These are phyloP conservation scores for Discostella pseudostelligera DNA, from an alignment of 108 stramenopile species.

Conservation along the genomic window DNA sequence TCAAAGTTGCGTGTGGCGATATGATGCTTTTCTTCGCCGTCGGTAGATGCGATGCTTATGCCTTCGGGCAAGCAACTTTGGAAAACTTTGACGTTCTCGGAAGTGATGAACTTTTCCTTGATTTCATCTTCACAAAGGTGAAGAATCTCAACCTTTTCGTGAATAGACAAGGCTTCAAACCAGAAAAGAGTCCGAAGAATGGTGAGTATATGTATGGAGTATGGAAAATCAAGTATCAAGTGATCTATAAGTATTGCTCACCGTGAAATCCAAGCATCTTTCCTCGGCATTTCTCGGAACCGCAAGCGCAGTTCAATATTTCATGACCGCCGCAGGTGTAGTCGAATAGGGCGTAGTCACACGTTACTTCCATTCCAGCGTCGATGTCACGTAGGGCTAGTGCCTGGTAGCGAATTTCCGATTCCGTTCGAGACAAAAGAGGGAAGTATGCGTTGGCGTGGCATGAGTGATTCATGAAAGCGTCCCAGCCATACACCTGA, in stretches of 20 bases:
- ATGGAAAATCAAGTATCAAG: too few relatives aligned
- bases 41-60: slow-evolving; percentile 13
- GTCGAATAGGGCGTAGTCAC: slow-evolving; percentile 43
- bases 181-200: background rate
- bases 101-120: slow-evolving; percentile 30
- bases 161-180: slow-evolving; percentile 13
- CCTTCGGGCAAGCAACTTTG: slow-evolving; percentile 23
- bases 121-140: slow-evolving; percentile 24
- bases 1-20: slow-evolving; percentile 22
- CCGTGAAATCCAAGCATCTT: slow-evolving; percentile 38
- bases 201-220: too few relatives aligned
- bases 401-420: slow-evolving; percentile 29
- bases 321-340: slow-evolving; percentile 30
- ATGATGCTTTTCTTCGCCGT: slow-evolving; percentile 19
- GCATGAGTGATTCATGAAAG: slow-evolving; percentile 43
- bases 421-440: slow-evolving; percentile 10
- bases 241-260: background rate
- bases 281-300: slow-evolving; percentile 28
- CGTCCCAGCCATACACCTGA: slow-evolving; percentile 42
- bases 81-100: slow-evolving; percentile 10
- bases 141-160: slow-evolving; percentile 24
- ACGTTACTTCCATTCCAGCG: slow-evolving; percentile 33
- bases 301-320: slow-evolving; percentile 35
- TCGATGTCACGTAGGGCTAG: slow-evolving; percentile 35
- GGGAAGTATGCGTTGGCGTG: slow-evolving; percentile 31